phyloP scores from a whole-genome alignment of 352 stramenopile species.

The Globisporangium spiculum region DNA sequence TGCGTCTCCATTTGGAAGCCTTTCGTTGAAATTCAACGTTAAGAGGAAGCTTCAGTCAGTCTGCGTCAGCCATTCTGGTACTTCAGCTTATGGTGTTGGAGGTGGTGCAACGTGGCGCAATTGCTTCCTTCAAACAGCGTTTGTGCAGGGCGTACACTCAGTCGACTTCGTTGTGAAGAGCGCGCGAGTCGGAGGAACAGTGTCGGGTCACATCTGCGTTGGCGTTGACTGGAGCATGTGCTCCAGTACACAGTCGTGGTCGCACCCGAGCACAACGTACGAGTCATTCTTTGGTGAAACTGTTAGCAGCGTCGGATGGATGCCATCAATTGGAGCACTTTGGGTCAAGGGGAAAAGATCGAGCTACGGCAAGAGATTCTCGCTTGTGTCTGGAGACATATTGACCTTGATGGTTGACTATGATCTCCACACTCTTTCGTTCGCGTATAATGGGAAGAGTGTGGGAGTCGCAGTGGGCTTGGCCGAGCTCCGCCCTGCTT shows the following conservation, averaged over 20 bases:
- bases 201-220: slow-evolving; percentile 76
- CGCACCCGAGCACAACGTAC: slow-evolving; percentile 7
- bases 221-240: slow-evolving; percentile 58
- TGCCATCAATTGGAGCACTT: slow-evolving; percentile 74
- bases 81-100: slow-evolving; percentile 54
- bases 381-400: slow-evolving; percentile 60
- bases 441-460: slow-evolving; percentile 63
- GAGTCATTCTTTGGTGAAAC: slow-evolving; percentile 52
- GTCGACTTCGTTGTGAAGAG: slow-evolving; percentile 83
- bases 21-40: slow-evolving; percentile 56
- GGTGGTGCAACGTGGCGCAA: slow-evolving; percentile 57
- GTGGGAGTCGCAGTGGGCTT: slow-evolving; percentile 58
- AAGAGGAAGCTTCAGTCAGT: slow-evolving; percentile 63
- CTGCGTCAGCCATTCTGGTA: slow-evolving; percentile 71
- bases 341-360: slow-evolving; percentile 66
- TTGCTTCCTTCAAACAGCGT: slow-evolving; percentile 56
- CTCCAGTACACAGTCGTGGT: slow-evolving; percentile 4
- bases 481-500: slow-evolving; percentile 33
- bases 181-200: slow-evolving; percentile 47
- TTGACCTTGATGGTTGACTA: slow-evolving; percentile 73
- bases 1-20: slow-evolving; percentile 51
- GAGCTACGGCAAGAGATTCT: slow-evolving; percentile 44
- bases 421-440: slow-evolving; percentile 68
- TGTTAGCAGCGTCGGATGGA: slow-evolving; percentile 69
- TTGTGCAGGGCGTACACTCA: slow-evolving; percentile 67